These are phyloP conservation scores for Dictyostelium firmibasis DNA, from an alignment of 78 protist species.

Conservation along the genomic window DNA sequence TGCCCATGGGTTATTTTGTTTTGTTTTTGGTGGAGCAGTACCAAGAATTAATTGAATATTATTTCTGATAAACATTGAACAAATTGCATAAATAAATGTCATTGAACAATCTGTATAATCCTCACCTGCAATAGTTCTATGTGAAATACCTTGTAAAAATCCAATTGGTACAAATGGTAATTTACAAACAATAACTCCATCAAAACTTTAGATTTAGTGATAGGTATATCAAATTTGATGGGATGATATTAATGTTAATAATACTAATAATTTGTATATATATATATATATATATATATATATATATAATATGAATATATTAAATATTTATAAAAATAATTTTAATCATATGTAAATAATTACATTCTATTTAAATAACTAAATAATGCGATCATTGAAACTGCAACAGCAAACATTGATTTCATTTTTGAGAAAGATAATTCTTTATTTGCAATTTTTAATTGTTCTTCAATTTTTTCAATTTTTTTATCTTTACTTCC, in stretches of 20 bases:
- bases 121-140: conserved; percentile 75
- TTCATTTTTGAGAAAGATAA: conserved; percentile 57
- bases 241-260: too few species aligned
- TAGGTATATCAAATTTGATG: too few species aligned
- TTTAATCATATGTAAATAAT: too few species aligned
- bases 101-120: conserved; percentile 84
- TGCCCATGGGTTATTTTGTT: conserved; percentile 31
- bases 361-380: conserved; percentile 72
- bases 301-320: too few species aligned
- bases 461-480: conserved; percentile 63
- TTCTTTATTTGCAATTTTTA: conserved; percentile 66
- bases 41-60: conserved; percentile 83
- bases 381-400: conserved; percentile 70
- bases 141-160: conserved; percentile 75
- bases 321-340: neutral
- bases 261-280: too few species aligned
- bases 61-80: conserved; percentile 75
- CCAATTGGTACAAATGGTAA: conserved; percentile 88
- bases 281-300: too few species aligned
- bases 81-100: conserved; percentile 83
- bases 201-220: conserved; percentile 56
- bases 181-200: conserved; percentile 81
- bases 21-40: conserved; percentile 58
- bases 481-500: conserved; percentile 32
- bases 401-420: conserved; percentile 77